A percentile compares a stretch with the other conserved stretches of the same genome.
These are phyloP conservation scores for Calonectria hongkongensis DNA, from an alignment of 2,329 filamentous ascomycete genomes.

Conservation along the genomic window DNA sequence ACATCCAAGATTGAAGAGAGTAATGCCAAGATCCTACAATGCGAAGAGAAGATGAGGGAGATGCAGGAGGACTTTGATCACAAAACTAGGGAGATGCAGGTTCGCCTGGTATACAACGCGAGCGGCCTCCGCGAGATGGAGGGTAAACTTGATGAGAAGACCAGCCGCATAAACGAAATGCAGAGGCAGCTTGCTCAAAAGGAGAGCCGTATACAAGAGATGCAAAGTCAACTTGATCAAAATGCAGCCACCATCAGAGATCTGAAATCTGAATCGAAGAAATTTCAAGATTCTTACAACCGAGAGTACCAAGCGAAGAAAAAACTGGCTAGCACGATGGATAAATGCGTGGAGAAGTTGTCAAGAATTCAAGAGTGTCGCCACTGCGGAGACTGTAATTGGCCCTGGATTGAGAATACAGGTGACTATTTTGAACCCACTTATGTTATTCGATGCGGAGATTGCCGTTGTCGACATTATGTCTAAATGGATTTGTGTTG, in stretches of 20 bases:
- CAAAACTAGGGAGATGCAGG: not conserved
- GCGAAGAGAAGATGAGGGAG: not conserved
- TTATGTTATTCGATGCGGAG: conserved; percentile 17
- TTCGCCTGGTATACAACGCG: not conserved
- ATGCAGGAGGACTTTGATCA: not conserved
- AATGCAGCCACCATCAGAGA: not conserved
- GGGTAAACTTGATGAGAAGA: no score
- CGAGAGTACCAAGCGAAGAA: not conserved
- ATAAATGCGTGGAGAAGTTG: not conserved
- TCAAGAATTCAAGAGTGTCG: not conserved
- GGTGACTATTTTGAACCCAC: not conserved
- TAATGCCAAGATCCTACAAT: not conserved
- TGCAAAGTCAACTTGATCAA: not conserved
- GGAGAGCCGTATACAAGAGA: no score
- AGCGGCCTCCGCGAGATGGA: not conserved
- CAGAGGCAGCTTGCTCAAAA: not conserved
- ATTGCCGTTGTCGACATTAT: conserved; percentile 25
- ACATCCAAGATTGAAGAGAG: not conserved
- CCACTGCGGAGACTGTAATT: conserved; percentile 11
- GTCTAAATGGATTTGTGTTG: not conserved
- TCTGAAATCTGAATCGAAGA: not conserved
- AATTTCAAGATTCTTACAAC: not conserved
- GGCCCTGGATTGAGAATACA: conserved; percentile 24
- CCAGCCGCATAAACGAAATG: no score
- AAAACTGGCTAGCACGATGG: not conserved